These are phyloP conservation scores for Starmera caribaea DNA, from an alignment of 805 yeast species.

Conservation along the genomic window DNA sequence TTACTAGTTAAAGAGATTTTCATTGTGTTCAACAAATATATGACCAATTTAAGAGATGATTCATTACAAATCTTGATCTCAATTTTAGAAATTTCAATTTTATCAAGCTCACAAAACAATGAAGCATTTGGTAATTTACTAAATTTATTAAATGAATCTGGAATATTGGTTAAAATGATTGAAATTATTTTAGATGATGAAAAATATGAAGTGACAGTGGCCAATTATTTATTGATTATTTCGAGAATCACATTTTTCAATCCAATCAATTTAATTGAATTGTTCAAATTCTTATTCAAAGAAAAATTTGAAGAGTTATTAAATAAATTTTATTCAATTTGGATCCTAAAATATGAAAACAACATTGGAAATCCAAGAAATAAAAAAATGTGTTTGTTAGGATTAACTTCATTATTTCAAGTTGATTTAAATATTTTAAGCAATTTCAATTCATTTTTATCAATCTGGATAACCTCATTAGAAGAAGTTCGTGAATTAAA, in stretches of 20 bases:
- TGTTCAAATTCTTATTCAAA: conserved; percentile 19
- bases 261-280: conserved; percentile 18
- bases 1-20: conserved; percentile 29
- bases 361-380: conserved; percentile 67
- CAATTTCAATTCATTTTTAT: conserved; percentile 24
- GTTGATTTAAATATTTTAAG: conserved; percentile 22
- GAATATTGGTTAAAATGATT: conserved; percentile 18
- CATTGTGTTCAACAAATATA: conserved; percentile 40
- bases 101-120: conserved; percentile 10
- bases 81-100: conserved; percentile 38
- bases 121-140: conserved; percentile 11
- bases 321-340: conserved; percentile 21
- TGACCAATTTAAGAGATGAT: conserved; percentile 63
- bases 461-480: conserved; percentile 41
- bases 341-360: conserved; percentile 35
- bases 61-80: conserved; percentile 47
- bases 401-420: conserved; percentile 42
- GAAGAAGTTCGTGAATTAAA: conserved; percentile 66
- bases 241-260: conserved; percentile 26
- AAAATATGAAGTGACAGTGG: conserved; percentile 20
- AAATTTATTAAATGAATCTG: conserved; percentile 17
- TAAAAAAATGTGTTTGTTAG: conserved; percentile 59
- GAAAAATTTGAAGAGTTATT: conserved; percentile 17
- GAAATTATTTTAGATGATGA: conserved; percentile 20
- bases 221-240: conserved; percentile 24